Evolutionary conservation across 2,329 filamentous ascomycete genomes (phyloP).

Genomic region (Westerdykella aurantiaca): DNA sequence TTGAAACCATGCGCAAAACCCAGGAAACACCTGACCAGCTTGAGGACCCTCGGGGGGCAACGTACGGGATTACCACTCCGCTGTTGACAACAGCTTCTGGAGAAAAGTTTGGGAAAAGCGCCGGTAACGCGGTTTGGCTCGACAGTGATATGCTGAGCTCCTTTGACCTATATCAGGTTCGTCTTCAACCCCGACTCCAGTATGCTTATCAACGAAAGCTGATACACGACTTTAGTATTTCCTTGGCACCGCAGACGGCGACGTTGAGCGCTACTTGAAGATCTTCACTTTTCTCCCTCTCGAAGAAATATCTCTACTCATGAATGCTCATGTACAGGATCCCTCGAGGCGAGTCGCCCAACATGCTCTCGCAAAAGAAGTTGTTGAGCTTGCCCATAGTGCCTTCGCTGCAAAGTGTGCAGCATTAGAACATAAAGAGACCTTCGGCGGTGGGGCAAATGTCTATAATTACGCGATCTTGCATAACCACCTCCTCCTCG

Average conservation of each 20-base stretch:
- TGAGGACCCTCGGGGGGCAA: constrained; percentile 41
- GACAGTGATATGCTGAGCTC: constrained; percentile 71
- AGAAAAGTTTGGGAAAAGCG: constrained; percentile 89
- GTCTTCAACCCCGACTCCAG: constrained; percentile 7
- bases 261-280: constrained; percentile 76
- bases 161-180: constrained; percentile 76
- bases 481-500: constrained; percentile 11
- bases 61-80: constrained; percentile 85
- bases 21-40: constrained; percentile 7
- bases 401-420: constrained; percentile 57
- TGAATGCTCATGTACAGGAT: constrained; percentile 62
- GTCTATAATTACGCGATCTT: constrained; percentile 25
- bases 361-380: constrained; percentile 74
- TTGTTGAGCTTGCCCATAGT: constrained; percentile 75
- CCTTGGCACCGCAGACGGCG: constrained; percentile 70
- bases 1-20: constrained; percentile 63
- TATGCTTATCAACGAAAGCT: neutral
- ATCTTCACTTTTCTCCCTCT: constrained; percentile 85
- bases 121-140: constrained; percentile 91
- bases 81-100: constrained; percentile 80
- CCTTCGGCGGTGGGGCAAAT: constrained; percentile 35
- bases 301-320: constrained; percentile 58
- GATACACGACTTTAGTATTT: constrained; percentile 61
- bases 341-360: constrained; percentile 73
- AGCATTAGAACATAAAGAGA: constrained; percentile 50